Evolutionary conservation across 306 rosid species (phyloP).

Genomic region (Oemleria cerasiformis): DNA sequence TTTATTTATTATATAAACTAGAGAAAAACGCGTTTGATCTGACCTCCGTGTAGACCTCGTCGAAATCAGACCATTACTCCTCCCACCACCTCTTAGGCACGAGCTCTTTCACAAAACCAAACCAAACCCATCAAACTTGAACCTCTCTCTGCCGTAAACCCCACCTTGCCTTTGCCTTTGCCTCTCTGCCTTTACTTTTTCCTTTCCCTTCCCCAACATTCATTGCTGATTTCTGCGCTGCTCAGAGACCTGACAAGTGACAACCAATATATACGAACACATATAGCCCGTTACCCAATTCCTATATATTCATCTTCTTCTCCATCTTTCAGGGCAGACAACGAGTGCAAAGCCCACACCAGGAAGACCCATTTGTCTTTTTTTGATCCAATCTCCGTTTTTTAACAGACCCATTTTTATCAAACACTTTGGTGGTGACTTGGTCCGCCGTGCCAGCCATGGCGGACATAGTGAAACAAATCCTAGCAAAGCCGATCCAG

Average conservation of each 20-base stretch:
- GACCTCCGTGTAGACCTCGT: constrained; percentile 31
- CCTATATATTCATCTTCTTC: neutral
- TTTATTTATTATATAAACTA: neutral
- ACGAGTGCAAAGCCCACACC: neutral
- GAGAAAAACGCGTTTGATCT: constrained; percentile 42
- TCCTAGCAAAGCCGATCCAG: constrained; percentile 74
- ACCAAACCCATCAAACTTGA: too few species aligned
- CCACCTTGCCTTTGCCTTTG: neutral
- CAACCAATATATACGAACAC: too few species aligned
- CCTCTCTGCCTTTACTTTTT: neutral
- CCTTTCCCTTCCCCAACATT: neutral
- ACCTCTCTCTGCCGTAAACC: neutral
- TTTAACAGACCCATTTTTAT: neutral
- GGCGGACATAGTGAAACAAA: constrained; percentile 80
- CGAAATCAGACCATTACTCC: constrained; percentile 1
- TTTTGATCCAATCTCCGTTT: constrained; percentile 19
- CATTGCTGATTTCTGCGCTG: neutral
- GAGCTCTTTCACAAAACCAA: too few species aligned
- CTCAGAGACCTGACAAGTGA: neutral
- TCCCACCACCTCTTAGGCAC: neutral
- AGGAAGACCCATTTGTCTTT: neutral
- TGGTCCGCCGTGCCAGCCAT: constrained; percentile 40
- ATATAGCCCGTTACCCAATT: neutral
- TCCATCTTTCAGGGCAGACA: constrained; percentile 24
- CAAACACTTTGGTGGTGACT: neutral